Conservation (phyloP, 768 basidiomycete genomes). For the Sistotremastrum niveocremeum region DNA sequence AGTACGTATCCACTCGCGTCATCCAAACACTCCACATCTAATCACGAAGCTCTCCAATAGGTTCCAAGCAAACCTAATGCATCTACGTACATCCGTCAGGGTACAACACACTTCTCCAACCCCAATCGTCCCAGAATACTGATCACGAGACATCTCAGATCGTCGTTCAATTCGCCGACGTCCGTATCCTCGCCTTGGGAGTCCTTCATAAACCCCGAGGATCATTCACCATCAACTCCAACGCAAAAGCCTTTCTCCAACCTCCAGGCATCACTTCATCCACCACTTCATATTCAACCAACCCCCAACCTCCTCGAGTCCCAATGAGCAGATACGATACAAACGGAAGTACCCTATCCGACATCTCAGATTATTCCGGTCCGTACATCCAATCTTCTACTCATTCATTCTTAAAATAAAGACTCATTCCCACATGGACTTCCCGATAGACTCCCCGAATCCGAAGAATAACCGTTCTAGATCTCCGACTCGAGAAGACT, state of each 20-base stretch:
- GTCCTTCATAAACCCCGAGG: conserved; percentile 45
- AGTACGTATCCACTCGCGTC: conserved; percentile 28
- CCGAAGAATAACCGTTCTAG: background rate
- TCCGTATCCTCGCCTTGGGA: conserved; percentile 61
- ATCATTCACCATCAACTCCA: conserved; percentile 43
- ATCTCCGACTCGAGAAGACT: conserved; percentile 7
- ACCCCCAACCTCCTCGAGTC: background rate
- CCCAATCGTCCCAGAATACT: background rate
- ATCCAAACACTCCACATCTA: too few relatives aligned
- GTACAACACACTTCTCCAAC: conserved; percentile 24
- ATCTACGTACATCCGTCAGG: conserved; percentile 51
- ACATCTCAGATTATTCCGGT: background rate
- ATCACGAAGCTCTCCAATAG: conserved; percentile 19
- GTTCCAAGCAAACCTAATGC: conserved; percentile 51
- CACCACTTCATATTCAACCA: conserved; percentile 7
- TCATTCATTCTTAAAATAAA: background rate
- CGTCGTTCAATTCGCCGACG: conserved; percentile 55
- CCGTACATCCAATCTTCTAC: background rate
- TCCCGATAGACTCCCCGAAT: background rate
- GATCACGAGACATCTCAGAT: conserved; percentile 27
- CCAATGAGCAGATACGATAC: background rate
- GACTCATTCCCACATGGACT: background rate
- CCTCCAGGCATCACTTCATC: conserved; percentile 43
- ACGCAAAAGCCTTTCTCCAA: conserved; percentile 54
- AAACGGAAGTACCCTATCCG: background rate